Evolutionary conservation across 176 grass and related monocot species (phyloP).

Genomic region (sorghum (Sorghum bicolor)): Sorghum_bicolor_NCBIv3 NC_012872.2:2233001-2233500

Average conservation of each 20-base stretch:
- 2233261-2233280: slow-evolving; percentile 89
- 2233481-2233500: slow-evolving; percentile 54
- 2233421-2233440: slow-evolving; percentile 61
- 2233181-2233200: slow-evolving; percentile 73
- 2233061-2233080: background rate
- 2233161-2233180: slow-evolving; percentile 57
- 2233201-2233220: slow-evolving; percentile 92
- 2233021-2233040: no score
- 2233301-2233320: slow-evolving; percentile 69
- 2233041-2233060: background rate
- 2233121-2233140: slow-evolving; percentile 77
- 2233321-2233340: no score
- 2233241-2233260: slow-evolving; percentile 82
- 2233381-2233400: background rate
- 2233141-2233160: slow-evolving; percentile 70
- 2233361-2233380: background rate
- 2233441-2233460: slow-evolving; percentile 60
- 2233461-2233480: slow-evolving; percentile 62
- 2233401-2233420: background rate
- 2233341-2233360: no score
- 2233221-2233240: slow-evolving; percentile 75
- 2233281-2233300: slow-evolving; percentile 67
- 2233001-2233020: no score
- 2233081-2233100: slow-evolving; percentile 53
- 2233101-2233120: slow-evolving; percentile 76